A percentile compares a stretch with the other conserved stretches of the same genome.
phyloP scores from a whole-genome alignment of 176 grass and related monocot species.

The Themeda triandra region DNA sequence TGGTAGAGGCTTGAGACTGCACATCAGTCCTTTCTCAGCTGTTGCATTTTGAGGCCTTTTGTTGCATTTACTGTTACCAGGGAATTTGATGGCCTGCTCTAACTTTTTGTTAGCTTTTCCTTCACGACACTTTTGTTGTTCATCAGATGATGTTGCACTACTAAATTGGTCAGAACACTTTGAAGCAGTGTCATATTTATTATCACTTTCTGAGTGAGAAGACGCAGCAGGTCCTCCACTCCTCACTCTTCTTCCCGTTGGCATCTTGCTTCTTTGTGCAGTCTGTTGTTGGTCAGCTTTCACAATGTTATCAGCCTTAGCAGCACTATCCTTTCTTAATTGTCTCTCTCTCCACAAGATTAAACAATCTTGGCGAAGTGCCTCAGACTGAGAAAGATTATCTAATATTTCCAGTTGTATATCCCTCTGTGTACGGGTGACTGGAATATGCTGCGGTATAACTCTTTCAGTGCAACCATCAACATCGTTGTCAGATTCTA shows the following conservation, averaged over 20 bases:
- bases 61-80: neutral
- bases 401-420: conserved; percentile 4
- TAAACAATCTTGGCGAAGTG: conserved; percentile 27
- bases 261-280: neutral
- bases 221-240: conserved; percentile 3
- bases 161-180: neutral
- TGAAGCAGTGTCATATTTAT: conserved; percentile 5
- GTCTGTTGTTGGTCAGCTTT: neutral
- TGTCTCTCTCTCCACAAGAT: conserved; percentile 23
- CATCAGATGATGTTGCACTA: neutral
- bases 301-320: conserved; percentile 11
- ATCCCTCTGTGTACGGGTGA: neutral
- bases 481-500: conserved; percentile 16
- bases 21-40: conserved; percentile 16
- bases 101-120: conserved; percentile 7
- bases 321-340: conserved; percentile 16
- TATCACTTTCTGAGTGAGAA: conserved; percentile 22
- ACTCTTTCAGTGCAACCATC: neutral
- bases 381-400: conserved; percentile 11
- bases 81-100: neutral
- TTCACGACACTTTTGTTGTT: conserved; percentile 11
- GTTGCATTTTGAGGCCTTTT: neutral
- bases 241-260: neutral
- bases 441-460: neutral
- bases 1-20: conserved; percentile 10